phyloP scores from a whole-genome alignment of 2,329 filamentous ascomycete genomes.

The Claviceps spartinae region DNA sequence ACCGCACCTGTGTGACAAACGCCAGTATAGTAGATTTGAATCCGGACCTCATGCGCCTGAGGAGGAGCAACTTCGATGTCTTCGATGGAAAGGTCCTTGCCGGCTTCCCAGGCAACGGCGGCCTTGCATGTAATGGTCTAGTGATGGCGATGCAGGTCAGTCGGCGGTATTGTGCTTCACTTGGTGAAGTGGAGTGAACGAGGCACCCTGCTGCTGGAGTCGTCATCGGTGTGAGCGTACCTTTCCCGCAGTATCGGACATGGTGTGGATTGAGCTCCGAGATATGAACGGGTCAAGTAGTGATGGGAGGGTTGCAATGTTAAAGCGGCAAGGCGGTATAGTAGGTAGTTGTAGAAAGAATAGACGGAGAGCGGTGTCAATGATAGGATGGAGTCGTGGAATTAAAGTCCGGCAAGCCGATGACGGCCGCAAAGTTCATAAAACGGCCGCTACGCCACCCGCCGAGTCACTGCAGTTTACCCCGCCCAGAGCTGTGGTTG shows the following conservation, averaged over 20 bases:
- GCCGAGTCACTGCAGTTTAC: too few species aligned
- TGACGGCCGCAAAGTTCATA: too few species aligned
- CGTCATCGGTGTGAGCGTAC: constrained; percentile 3
- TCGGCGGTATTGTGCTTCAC: constrained; percentile 1
- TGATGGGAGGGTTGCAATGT: too few species aligned
- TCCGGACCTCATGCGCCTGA: constrained; percentile 85
- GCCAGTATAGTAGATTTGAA: constrained; percentile 93
- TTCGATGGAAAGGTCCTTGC: constrained; percentile 77
- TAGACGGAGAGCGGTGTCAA: background rate
- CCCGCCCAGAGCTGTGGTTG: background rate
- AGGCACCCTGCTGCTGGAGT: background rate
- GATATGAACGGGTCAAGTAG: background rate
- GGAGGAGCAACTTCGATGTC: constrained; percentile 86
- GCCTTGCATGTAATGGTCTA: constrained; percentile 95
- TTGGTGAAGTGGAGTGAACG: constrained; percentile 3
- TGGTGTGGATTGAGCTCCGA: background rate
- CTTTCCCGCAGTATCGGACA: constrained; percentile 7
- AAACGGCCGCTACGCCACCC: too few species aligned
- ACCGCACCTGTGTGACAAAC: constrained; percentile 86
- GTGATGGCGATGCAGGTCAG: background rate
- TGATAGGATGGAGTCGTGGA: background rate
- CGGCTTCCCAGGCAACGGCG: constrained; percentile 93
- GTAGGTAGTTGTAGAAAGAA: background rate
- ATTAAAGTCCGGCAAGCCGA: background rate
- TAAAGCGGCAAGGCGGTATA: too few species aligned